A percentile compares a stretch with the other conserved stretches of the same genome.
Evolutionary conservation across 179 eudicot genomes (phyloP).

Genomic region (Pouteria campechiana): DNA sequence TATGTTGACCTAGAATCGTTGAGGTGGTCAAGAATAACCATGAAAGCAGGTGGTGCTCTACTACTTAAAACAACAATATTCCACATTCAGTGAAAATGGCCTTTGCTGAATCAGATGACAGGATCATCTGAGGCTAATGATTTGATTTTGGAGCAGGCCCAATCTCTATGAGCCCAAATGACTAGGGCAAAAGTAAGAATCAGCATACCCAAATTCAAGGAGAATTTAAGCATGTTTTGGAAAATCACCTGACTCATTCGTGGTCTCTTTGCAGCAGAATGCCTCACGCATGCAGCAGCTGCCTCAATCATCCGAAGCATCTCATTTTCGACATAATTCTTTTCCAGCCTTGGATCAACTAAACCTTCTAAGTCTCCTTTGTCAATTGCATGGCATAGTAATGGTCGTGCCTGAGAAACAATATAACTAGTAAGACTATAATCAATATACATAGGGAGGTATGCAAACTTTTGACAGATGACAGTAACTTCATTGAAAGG

Average conservation of each 20-base stretch:
- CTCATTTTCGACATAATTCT: slow-evolving; percentile 44
- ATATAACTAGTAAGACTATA: no score
- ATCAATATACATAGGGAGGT: no score
- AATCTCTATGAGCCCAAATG: background rate
- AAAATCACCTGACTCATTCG: slow-evolving; percentile 75
- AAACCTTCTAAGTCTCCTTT: slow-evolving; percentile 42
- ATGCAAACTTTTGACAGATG: no score
- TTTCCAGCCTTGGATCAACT: slow-evolving; percentile 67
- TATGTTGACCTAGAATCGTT: no score
- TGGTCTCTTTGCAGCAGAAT: slow-evolving; percentile 74
- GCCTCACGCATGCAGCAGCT: slow-evolving; percentile 91
- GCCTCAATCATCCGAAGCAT: slow-evolving; percentile 72
- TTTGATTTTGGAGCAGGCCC: background rate
- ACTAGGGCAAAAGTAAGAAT: background rate
- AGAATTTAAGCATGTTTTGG: background rate
- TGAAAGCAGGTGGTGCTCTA: no score
- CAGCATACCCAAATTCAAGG: background rate
- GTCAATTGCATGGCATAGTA: slow-evolving; percentile 64
- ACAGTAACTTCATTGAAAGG: no score
- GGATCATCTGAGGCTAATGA: no score
- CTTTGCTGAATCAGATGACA: no score
- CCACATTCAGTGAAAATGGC: no score
- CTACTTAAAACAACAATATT: no score
- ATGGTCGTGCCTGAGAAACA: slow-evolving; percentile 74
- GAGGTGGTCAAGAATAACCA: no score